phyloP scores from a whole-genome alignment of 2,329 filamentous ascomycete species.

The Cladophialophora exuberans region DNA sequence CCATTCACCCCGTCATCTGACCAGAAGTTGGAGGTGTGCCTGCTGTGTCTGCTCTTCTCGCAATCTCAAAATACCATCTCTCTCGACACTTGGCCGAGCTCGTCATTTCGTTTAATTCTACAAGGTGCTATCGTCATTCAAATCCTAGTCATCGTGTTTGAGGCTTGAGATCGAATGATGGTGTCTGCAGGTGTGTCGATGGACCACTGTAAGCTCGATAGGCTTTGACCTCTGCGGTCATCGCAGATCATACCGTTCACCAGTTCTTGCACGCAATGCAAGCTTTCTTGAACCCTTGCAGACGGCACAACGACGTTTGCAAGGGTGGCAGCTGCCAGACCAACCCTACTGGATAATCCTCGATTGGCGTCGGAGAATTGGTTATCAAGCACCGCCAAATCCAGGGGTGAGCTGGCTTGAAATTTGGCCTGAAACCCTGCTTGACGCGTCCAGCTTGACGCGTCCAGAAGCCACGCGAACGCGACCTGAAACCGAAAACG shows the following conservation, averaged over 20 bases:
- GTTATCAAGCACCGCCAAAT: constrained; percentile 5
- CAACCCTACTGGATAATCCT: constrained; percentile 9
- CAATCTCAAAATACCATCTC: no score
- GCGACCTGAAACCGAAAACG: neutral
- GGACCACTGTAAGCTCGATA: constrained; percentile 1
- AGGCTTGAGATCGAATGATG: neutral
- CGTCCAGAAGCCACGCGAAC: neutral
- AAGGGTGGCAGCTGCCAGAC: neutral
- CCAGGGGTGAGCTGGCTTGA: constrained; percentile 11
- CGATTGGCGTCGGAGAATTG: constrained; percentile 25
- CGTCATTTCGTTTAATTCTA: neutral
- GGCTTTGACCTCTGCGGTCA: neutral
- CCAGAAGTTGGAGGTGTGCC: neutral
- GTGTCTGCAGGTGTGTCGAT: neutral
- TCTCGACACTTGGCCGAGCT: neutral
- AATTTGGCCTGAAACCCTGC: neutral
- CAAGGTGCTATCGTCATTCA: no score
- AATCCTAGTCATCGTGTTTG: neutral
- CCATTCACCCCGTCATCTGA: constrained; percentile 13
- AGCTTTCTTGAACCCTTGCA: no score
- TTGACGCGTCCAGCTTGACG: neutral
- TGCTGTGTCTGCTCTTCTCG: neutral
- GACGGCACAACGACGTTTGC: neutral
- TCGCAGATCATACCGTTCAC: neutral
- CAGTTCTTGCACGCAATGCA: neutral